Percentiles rank a stretch among this genome's conserved stretches.
phyloP scores from a whole-genome alignment of 2,329 filamentous ascomycete species.

The Fusarium sterilihyphosum region DNA sequence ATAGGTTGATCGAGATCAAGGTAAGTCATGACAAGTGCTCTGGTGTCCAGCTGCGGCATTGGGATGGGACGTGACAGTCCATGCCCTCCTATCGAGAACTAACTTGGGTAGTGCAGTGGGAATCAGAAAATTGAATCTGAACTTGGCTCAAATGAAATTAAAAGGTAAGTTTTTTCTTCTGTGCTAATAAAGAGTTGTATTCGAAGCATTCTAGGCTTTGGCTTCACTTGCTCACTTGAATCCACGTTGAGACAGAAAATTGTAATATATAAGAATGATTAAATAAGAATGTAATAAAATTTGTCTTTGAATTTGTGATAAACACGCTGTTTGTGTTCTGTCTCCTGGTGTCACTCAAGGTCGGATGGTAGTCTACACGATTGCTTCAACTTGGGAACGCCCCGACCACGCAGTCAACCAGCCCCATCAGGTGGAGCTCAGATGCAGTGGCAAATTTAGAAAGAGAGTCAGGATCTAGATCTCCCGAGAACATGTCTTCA shows the following conservation, averaged over 20 bases:
- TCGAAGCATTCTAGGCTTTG: background rate
- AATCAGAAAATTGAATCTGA: background rate
- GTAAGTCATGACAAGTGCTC: background rate
- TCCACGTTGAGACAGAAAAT: background rate
- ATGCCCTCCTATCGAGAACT: background rate
- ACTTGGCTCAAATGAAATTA: background rate
- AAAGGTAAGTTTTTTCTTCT: background rate
- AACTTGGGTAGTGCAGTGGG: too few species aligned
- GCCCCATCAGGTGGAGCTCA: conserved; percentile 2
- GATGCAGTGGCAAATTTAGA: background rate
- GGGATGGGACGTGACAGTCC: background rate
- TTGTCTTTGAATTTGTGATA: background rate
- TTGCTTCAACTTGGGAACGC: background rate
- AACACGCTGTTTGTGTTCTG: background rate
- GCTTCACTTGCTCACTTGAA: background rate
- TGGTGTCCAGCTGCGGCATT: background rate
- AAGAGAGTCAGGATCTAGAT: background rate
- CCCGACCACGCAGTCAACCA: background rate
- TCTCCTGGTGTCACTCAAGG: background rate
- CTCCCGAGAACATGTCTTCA: background rate
- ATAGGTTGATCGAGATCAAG: background rate
- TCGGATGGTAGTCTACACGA: background rate
- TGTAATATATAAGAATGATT: background rate
- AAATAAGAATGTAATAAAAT: background rate
- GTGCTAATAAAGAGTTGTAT: background rate